Conservation (phyloP, 2,329 filamentous ascomycete genomes). For the Sporothrix brunneoviolacea region DNA sequence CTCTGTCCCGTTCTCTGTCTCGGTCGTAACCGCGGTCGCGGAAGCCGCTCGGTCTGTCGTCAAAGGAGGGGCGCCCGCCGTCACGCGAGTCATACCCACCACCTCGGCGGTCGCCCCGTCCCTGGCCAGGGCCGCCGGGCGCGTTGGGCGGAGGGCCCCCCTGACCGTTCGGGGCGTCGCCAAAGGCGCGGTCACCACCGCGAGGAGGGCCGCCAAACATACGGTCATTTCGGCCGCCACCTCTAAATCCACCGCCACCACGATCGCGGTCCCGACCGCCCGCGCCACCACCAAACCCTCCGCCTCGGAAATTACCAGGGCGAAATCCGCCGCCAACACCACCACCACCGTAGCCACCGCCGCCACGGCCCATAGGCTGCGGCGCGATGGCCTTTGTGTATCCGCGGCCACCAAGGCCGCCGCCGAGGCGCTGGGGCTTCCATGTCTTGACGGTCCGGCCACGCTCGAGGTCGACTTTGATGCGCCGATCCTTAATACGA, state of each 20-base stretch:
- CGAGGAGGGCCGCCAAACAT: conserved; percentile 43
- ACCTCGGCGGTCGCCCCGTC: conserved; percentile 38
- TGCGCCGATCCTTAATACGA: conserved; percentile 83
- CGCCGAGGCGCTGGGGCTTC: conserved; percentile 85
- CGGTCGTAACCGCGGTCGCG: conserved; percentile 36
- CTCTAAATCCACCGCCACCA: conserved; percentile 29
- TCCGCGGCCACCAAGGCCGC: conserved; percentile 83
- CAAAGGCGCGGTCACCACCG: conserved; percentile 37
- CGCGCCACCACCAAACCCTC: conserved; percentile 27
- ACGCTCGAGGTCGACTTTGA: conserved; percentile 93
- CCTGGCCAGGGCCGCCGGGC: conserved; percentile 53
- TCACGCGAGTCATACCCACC: conserved; percentile 42
- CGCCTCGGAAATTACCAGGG: conserved; percentile 43
- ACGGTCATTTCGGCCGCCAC: conserved; percentile 35
- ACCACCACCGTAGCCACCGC: conserved; percentile 35
- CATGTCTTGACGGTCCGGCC: conserved; percentile 90
- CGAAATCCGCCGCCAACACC: conserved; percentile 30
- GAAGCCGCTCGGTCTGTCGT: conserved; percentile 42
- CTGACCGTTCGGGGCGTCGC: too few species aligned
- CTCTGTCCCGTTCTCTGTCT: conserved; percentile 38
- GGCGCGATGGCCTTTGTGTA: conserved; percentile 78
- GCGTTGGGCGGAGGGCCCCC: conserved; percentile 50
- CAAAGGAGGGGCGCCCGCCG: conserved; percentile 34
- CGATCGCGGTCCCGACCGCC: conserved; percentile 37
- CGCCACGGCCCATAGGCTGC: conserved; percentile 57